Evolutionary conservation across 768 basidiomycete species (phyloP), one percentile per base, ranked within the genome.

Genomic region (Austroboletus eburneus): DNA sequence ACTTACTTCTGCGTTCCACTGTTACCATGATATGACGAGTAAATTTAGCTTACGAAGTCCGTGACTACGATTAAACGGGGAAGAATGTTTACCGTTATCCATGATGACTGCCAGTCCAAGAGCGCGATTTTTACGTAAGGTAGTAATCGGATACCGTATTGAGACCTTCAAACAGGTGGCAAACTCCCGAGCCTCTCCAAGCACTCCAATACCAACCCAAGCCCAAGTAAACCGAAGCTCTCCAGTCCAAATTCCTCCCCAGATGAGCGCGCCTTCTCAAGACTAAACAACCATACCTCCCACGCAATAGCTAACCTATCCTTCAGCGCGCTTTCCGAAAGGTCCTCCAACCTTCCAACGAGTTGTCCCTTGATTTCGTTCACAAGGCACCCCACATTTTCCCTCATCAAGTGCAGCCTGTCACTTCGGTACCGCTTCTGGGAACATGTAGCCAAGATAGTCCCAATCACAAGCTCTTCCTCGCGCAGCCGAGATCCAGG

Each of bases 401-500:
- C 65, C 30, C 71, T 71, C 84, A 89, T 86, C 10, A 80, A 72
- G 43, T 81, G 72, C 45, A 76, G 73, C 22, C 84, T 72, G 50
- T 79, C 77, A 23, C 62, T 73, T 48, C 85, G 70, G 73, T 76
- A 83, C 27, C 80, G 67, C 47, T 72, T 73, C 52, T 88, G 79
- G 1, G 77, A 66, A 56, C 83, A 87, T 48, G 81, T 81, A 2
- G 80, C 84, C 37, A 88, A 65, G 46, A 91, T 91, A 0, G 83
- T 81, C 17, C 87, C 87, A 24, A 81, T 65, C 2, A 88, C 82
- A 20, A 89, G 72, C 56, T 91, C 89, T 41, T 84, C 82, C 58
- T 91, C 89, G 6, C 72, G 63, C 27, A 91, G 70, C 24, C 73
- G 73, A 8, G 71, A 71, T 9, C 76, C 79, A 1, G 80, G 73